Conservation (phyloP, 2,329 filamentous ascomycete genomes). For the Periconia macrospinosa region DNA sequence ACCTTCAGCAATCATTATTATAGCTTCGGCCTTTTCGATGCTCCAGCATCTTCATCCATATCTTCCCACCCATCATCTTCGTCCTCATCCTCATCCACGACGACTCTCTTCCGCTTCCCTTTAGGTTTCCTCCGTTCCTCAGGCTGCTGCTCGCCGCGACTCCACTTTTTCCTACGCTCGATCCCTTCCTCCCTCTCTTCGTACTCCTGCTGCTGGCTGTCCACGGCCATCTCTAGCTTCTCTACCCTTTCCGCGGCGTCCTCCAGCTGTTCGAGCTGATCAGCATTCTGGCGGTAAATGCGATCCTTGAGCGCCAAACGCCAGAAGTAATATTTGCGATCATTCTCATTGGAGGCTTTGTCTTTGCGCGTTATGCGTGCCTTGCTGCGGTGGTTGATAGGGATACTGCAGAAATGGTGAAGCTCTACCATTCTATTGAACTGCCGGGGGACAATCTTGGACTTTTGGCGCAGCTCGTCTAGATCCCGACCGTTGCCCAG, state of each 20-base stretch:
- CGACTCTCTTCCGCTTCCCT: constrained; percentile 39
- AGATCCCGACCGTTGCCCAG: constrained; percentile 58
- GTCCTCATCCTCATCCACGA: constrained; percentile 44
- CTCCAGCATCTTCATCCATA: constrained; percentile 26
- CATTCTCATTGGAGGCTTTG: constrained; percentile 57
- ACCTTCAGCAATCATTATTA: constrained; percentile 8
- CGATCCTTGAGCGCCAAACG: constrained; percentile 74
- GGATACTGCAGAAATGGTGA: constrained; percentile 66
- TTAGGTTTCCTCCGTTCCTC: constrained; percentile 15
- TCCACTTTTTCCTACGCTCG: constrained; percentile 35
- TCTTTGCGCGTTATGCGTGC: constrained; percentile 48
- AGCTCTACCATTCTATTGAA: constrained; percentile 76
- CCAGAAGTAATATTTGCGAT: constrained; percentile 71
- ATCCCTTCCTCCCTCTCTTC: constrained; percentile 62
- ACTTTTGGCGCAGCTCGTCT: constrained; percentile 59
- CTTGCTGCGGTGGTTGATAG: constrained; percentile 50
- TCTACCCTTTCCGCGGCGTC: constrained; percentile 69
- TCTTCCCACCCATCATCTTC: constrained; percentile 43
- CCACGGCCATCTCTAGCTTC: constrained; percentile 70
- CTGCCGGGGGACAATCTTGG: constrained; percentile 77
- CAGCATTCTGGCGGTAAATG: constrained; percentile 73
- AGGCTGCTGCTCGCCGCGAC: constrained; percentile 16
- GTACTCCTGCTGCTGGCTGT: constrained; percentile 72
- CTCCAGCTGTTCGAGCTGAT: constrained; percentile 67
- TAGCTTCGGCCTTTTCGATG: constrained; percentile 29